Conservation (phyloP, 257 asterid species). For the Penstemon davidsonii region DNA sequence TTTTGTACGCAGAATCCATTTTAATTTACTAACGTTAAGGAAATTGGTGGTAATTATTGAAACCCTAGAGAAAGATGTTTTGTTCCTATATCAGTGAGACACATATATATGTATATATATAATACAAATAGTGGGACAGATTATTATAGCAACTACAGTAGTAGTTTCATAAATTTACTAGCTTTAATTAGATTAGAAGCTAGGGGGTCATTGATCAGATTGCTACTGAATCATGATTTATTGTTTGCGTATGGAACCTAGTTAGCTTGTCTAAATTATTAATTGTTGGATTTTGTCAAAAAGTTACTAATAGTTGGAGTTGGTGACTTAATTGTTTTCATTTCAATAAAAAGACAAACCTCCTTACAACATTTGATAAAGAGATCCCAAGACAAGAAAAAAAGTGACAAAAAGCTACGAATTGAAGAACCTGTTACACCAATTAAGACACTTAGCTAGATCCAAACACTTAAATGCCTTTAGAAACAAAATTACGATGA, state of each 20-base stretch:
- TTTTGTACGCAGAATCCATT: too few relatives aligned
- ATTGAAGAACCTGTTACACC: conserved; percentile 26
- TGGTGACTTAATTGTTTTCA: conserved; percentile 36
- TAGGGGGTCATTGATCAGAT: conserved; percentile 15
- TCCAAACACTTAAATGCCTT: neutral
- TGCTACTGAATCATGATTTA: conserved; percentile 15
- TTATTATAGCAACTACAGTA: too few relatives aligned
- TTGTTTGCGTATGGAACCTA: conserved; percentile 21
- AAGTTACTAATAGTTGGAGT: conserved; percentile 54
- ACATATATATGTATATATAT: too few relatives aligned
- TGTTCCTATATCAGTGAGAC: too few relatives aligned
- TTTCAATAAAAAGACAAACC: conserved; percentile 32
- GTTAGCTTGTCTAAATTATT: conserved; percentile 27
- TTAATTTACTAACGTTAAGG: too few relatives aligned
- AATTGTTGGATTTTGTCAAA: conserved; percentile 39
- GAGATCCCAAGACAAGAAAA: conserved; percentile 40
- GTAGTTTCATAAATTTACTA: neutral
- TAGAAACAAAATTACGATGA: too few relatives aligned
- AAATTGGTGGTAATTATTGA: too few relatives aligned
- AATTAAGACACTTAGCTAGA: conserved; percentile 17
- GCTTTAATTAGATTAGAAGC: neutral
- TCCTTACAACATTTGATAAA: conserved; percentile 21
- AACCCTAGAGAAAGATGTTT: too few relatives aligned
- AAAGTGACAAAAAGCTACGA: conserved; percentile 33
- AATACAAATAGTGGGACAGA: too few relatives aligned